Evolutionary conservation across 257 asterid genomes (phyloP).

Genomic region (Lithospermum erythrorhizon): DNA sequence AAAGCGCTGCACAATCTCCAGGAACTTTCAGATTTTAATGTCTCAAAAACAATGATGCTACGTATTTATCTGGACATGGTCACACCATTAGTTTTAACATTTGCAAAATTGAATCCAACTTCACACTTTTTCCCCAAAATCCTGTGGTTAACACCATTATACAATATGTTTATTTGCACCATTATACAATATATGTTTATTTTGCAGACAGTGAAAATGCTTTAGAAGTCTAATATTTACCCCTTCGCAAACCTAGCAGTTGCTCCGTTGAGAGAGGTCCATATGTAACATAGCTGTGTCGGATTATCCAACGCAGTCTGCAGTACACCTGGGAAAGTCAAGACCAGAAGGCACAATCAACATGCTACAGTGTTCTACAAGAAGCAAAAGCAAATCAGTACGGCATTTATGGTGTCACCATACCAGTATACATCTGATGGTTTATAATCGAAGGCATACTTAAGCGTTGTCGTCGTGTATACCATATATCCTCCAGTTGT

Average conservation of each 20-base stretch:
- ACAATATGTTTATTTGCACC: too few species aligned
- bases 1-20: background rate
- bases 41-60: background rate
- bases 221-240: conserved; percentile 33
- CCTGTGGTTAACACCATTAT: background rate
- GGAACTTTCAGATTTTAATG: background rate
- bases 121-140: background rate
- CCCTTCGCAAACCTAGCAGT: conserved; percentile 84
- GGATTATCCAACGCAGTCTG: conserved; percentile 99
- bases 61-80: background rate
- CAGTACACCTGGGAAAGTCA: conserved; percentile 74
- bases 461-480: conserved; percentile 87
- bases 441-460: conserved; percentile 92
- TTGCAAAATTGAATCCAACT: background rate
- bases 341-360: conserved; percentile 4
- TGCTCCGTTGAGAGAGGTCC: conserved; percentile 97
- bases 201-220: background rate
- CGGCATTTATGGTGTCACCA: background rate
- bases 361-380: conserved; percentile 3
- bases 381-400: conserved; percentile 15
- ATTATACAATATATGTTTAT: background rate
- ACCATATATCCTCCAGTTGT: conserved; percentile 99
- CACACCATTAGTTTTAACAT: background rate
- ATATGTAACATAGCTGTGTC: conserved; percentile 97
- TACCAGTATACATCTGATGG: conserved; percentile 94